A percentile compares a stretch with the other conserved stretches of the same genome.
These are phyloP conservation scores for Sordariomycetes sp. DNA, from an alignment of 2,329 filamentous ascomycete genomes.

Conservation along the genomic window DNA sequence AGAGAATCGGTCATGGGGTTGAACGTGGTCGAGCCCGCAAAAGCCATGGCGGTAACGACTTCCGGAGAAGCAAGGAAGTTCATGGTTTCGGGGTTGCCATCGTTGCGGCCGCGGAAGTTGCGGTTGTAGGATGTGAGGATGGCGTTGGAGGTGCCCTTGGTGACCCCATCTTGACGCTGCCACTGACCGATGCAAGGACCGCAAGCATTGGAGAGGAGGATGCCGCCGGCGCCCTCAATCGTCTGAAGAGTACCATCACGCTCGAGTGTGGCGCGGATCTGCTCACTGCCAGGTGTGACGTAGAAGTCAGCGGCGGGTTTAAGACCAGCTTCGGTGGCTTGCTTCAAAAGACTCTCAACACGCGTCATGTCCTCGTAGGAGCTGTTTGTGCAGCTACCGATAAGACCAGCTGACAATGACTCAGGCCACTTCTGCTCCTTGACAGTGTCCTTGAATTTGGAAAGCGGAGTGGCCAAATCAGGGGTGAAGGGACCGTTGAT, in stretches of 20 bases:
- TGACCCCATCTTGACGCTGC: constrained; percentile 79
- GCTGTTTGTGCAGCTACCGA: constrained; percentile 97
- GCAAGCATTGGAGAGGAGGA: constrained; percentile 89
- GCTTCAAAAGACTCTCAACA: constrained; percentile 84
- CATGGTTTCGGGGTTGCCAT: constrained; percentile 94
- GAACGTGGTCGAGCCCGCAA: constrained; percentile 86
- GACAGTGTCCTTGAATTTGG: constrained; percentile 78
- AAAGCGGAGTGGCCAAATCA: constrained; percentile 86
- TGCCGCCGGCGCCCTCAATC: constrained; percentile 78
- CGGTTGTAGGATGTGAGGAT: constrained; percentile 98
- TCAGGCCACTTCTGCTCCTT: constrained; percentile 82
- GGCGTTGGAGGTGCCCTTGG: constrained; percentile 81
- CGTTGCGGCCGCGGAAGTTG: constrained; percentile 95
- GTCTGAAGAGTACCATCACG: constrained; percentile 80
- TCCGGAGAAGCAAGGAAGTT: constrained; percentile 98
- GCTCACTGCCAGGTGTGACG: constrained; percentile 92
- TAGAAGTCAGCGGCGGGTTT: constrained; percentile 89
- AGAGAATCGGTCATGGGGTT: constrained; percentile 89
- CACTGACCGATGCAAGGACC: constrained; percentile 92
- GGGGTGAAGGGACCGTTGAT: constrained; percentile 97
- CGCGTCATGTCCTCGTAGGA: constrained; percentile 99
- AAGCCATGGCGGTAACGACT: constrained; percentile 92
- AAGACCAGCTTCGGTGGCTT: constrained; percentile 80
- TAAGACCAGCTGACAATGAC: constrained; percentile 84
- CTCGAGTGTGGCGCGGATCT: constrained; percentile 89